Evolutionary conservation across 176 grass and related monocot genomes (phyloP).

Genomic region (Otatea glauca): DNA sequence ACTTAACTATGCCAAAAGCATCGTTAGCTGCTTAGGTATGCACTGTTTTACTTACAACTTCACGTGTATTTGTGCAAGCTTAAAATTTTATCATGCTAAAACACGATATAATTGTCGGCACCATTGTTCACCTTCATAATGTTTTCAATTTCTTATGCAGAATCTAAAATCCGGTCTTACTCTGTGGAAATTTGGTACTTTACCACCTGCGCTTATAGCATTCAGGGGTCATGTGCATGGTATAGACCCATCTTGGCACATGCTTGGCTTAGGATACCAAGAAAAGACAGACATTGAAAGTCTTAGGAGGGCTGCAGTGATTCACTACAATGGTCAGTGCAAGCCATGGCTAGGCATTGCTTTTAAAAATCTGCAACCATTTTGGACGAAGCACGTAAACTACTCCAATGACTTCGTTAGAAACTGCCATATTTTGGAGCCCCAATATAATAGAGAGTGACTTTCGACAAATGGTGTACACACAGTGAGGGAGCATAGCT

Average conservation of each 20-base stretch:
- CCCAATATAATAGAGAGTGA: constrained; percentile 50
- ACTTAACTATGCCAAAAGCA: background rate
- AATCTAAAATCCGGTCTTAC: constrained; percentile 87
- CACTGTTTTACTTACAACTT: background rate
- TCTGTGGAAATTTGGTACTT: constrained; percentile 90
- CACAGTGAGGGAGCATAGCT: constrained; percentile 4
- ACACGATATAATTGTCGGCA: constrained; percentile 3
- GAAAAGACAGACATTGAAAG: constrained; percentile 68
- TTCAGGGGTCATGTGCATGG: constrained; percentile 81
- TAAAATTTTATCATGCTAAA: constrained; percentile 1
- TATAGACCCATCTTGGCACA: constrained; percentile 83
- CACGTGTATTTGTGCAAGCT: background rate
- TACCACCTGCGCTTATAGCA: constrained; percentile 88
- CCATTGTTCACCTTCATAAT: constrained; percentile 29
- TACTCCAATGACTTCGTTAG: constrained; percentile 82
- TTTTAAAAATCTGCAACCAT: constrained; percentile 83
- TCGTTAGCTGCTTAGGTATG: background rate
- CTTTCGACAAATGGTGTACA: constrained; percentile 33
- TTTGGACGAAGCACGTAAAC: constrained; percentile 87
- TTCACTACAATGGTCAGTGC: constrained; percentile 93
- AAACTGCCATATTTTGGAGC: constrained; percentile 83
- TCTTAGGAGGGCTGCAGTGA: constrained; percentile 69
- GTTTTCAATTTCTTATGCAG: constrained; percentile 58
- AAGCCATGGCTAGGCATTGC: constrained; percentile 91
- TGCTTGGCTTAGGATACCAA: constrained; percentile 93